phyloP scores from a whole-genome alignment of 2,329 filamentous ascomycete genomes.

The Beauveria asiatica region DNA sequence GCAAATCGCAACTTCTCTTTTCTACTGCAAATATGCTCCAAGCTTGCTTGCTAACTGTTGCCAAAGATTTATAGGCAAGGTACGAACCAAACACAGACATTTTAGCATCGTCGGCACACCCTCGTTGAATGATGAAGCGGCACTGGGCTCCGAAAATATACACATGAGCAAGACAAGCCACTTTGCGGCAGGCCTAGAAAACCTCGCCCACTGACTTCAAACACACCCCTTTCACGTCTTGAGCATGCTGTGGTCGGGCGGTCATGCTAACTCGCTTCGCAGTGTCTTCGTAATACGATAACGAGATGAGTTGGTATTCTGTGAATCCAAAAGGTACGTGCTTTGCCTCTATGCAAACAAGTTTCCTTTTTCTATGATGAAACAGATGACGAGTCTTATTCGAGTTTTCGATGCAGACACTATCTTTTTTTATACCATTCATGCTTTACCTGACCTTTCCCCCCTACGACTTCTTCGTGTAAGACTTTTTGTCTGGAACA shows the following conservation, averaged over 20 bases:
- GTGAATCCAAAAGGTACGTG: not conserved
- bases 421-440: conserved; percentile 60
- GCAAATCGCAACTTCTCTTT: conserved; percentile 14
- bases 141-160: conserved; percentile 86
- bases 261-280: not conserved
- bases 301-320: not conserved
- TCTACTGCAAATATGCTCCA: conserved; percentile 5
- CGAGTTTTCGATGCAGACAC: conserved; percentile 65
- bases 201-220: conserved; percentile 87
- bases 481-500: conserved; percentile 16
- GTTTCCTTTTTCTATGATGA: conserved; percentile 29
- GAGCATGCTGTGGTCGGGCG: not conserved
- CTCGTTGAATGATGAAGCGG: conserved; percentile 67
- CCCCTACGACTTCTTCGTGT: conserved; percentile 10
- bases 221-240: not conserved
- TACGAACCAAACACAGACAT: conserved; percentile 11
- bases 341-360: conserved; percentile 6
- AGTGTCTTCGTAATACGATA: not conserved
- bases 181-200: conserved; percentile 98
- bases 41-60: conserved; percentile 24
- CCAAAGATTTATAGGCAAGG: conserved; percentile 16
- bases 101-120: not conserved
- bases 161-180: conserved; percentile 76
- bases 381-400: conserved; percentile 73
- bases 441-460: conserved; percentile 48